Percentiles rank a stretch among this genome's conserved stretches.
Conservation (phyloP, 1,139 yeast genomes). For the Yamadazyma aaseri region DNA sequence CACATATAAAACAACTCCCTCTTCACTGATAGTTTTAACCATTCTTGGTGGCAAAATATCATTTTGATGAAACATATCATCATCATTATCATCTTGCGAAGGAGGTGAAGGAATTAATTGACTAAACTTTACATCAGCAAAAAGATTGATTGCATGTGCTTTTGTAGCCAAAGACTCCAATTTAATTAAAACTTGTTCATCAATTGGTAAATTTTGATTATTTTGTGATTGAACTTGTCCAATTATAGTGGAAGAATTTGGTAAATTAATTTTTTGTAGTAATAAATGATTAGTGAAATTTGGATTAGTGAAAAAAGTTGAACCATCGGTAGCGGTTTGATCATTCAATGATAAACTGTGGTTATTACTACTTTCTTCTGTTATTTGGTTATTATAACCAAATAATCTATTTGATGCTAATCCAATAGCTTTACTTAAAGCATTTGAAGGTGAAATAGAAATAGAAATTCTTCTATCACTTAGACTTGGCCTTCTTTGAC, state of each 20-base stretch:
- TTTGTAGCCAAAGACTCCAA: constrained; percentile 82
- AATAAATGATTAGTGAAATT: constrained; percentile 36
- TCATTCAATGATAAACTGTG: constrained; percentile 9
- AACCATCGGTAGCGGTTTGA: constrained; percentile 11
- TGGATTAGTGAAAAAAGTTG: constrained; percentile 30
- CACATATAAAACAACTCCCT: constrained; percentile 81
- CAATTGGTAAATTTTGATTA: constrained; percentile 20
- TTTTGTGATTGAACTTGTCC: constrained; percentile 4
- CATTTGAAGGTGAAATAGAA: constrained; percentile 83
- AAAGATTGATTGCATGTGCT: constrained; percentile 83
- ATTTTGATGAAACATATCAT: constrained; percentile 37
- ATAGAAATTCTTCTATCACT: constrained; percentile 63
- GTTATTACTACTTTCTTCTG: constrained; percentile 15
- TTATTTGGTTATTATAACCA: constrained; percentile 39
- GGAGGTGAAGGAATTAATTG: constrained; percentile 83
- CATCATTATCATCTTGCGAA: constrained; percentile 46
- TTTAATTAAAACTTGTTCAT: constrained; percentile 41
- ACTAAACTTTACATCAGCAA: constrained; percentile 87
- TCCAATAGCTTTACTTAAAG: constrained; percentile 82
- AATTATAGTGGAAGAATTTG: constrained; percentile 8
- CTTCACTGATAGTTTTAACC: constrained; percentile 67
- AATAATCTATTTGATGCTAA: constrained; percentile 86
- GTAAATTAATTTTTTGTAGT: constrained; percentile 30
- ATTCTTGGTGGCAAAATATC: constrained; percentile 59
- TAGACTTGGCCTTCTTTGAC: constrained; percentile 48